phyloP scores from a whole-genome alignment of 106 monocot species.

The Phalaenopsis equestris region DNA sequence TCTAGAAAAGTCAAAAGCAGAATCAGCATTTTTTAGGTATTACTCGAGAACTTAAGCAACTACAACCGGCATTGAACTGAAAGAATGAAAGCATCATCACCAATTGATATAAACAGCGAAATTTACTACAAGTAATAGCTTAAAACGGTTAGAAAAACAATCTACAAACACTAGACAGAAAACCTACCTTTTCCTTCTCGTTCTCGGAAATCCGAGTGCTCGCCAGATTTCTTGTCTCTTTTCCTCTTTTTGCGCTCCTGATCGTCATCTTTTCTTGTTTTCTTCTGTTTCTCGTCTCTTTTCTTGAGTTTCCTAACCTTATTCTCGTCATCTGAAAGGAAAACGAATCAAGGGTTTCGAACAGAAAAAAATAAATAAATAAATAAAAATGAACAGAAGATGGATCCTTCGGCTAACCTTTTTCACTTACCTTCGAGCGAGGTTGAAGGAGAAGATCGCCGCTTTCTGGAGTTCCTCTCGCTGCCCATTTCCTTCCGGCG shows the following conservation, averaged over 20 bases:
- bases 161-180: not conserved
- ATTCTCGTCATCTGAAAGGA: conserved; percentile 3
- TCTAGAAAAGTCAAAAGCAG: conserved; percentile 1
- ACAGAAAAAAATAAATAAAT: not conserved
- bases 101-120: not conserved
- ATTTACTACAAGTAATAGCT: not conserved
- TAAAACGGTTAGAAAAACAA: not conserved
- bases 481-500: not conserved
- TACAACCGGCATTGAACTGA: not conserved
- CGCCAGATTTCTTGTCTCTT: not conserved
- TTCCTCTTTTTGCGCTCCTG: conserved; percentile 7
- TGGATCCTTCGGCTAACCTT: not conserved
- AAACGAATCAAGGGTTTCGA: not conserved
- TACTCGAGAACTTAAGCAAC: not conserved
- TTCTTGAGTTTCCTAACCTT: not conserved
- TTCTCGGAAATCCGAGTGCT: not conserved
- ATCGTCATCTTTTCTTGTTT: not conserved
- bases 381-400: not conserved
- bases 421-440: not conserved
- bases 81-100: not conserved
- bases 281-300: conserved; percentile 2
- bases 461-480: conserved; percentile 3
- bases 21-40: not conserved
- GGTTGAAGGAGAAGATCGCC: not conserved
- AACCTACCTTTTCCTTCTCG: not conserved